These are phyloP conservation scores for Globisporangium echinulatum DNA, from an alignment of 352 stramenopile genomes.

Conservation along the genomic window DNA sequence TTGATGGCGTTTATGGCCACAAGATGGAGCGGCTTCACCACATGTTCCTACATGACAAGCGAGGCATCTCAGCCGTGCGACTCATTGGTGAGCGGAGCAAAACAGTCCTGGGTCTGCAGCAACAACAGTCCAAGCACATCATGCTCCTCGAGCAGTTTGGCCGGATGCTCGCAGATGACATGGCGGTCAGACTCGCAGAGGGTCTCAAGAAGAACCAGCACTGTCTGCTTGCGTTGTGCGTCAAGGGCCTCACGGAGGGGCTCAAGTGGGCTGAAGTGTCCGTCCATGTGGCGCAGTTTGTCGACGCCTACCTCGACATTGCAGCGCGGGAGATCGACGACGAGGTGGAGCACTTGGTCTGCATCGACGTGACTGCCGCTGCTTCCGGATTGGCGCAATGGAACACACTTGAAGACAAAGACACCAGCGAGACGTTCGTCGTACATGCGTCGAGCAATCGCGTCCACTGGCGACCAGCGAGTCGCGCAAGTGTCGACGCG, in stretches of 20 bases:
- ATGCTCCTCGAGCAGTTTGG: not conserved
- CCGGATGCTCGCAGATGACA: not conserved
- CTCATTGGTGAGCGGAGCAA: not conserved
- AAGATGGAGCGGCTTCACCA: not conserved
- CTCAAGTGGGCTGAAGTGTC: slow-evolving; percentile 1
- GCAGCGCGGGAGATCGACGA: not conserved
- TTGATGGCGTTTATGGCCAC: not conserved
- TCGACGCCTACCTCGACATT: not conserved
- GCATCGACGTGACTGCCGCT: not conserved
- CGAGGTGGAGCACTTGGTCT: not conserved
- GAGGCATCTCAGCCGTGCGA: not conserved
- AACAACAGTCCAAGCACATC: not conserved
- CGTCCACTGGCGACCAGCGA: not conserved
- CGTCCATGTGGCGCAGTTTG: not conserved
- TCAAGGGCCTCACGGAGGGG: not conserved
- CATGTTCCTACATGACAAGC: not conserved
- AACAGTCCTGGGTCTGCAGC: not conserved
- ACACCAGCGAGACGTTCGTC: not conserved
- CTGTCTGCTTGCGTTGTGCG: not conserved
- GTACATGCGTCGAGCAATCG: not conserved
- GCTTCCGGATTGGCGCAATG: not conserved
- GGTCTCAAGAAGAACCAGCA: not conserved
- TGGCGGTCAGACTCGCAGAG: not conserved
- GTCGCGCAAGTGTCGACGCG: not conserved
- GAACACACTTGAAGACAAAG: not conserved